A percentile compares a stretch with the other conserved stretches of the same genome.
These are phyloP conservation scores for Fusarium gaditjirri DNA, from an alignment of 2,329 filamentous ascomycete species.

Conservation along the genomic window DNA sequence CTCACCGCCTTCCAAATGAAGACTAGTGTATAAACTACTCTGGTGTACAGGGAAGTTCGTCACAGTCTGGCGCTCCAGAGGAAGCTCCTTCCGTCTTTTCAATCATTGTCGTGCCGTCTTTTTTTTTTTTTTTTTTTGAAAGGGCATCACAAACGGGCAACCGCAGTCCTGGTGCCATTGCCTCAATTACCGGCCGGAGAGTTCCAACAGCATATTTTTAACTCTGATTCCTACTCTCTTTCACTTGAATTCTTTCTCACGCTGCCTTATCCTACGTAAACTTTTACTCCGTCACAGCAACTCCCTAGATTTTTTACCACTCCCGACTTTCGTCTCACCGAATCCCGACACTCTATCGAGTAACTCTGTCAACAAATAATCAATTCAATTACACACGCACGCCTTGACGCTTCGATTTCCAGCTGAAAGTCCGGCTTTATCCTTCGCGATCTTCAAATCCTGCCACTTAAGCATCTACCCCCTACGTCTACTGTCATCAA, in stretches of 20 bases:
- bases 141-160: conserved; percentile 12
- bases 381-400: not conserved
- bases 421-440: not conserved
- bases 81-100: conserved; percentile 24
- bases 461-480: not conserved
- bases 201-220: not conserved
- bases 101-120: conserved; percentile 28
- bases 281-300: not conserved
- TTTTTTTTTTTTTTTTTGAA: conserved; percentile 35
- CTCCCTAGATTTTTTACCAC: not conserved
- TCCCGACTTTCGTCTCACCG: conserved; percentile 1
- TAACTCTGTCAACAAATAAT: not conserved
- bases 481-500: not conserved
- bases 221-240: not conserved
- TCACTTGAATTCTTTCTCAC: not conserved
- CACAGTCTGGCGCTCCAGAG: conserved; percentile 10
- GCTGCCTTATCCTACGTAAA: not conserved
- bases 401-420: not conserved
- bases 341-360: not conserved
- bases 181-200: not conserved
- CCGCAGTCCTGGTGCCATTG: not conserved
- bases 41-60: conserved; percentile 33
- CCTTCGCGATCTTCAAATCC: not conserved
- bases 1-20: conserved; percentile 15
- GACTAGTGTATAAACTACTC: not conserved